These are phyloP conservation scores for Lactuca sativa DNA, from an alignment of 129 eudicot species.

Conservation along the genomic window DNA sequence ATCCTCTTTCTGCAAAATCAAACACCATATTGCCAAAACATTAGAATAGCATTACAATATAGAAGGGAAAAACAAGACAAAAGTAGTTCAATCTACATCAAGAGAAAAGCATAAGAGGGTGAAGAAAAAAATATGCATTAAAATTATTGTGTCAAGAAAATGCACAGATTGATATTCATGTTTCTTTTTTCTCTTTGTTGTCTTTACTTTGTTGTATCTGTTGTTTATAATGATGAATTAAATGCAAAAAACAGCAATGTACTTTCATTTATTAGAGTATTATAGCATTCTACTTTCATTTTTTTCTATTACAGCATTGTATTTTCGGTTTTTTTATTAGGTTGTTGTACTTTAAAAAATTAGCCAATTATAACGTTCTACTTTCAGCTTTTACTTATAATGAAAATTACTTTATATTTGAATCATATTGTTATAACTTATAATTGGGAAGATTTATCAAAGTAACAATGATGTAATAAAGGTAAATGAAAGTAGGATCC, in stretches of 20 bases:
- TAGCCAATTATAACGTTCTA: no score
- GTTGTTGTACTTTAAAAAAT: no score
- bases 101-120: neutral
- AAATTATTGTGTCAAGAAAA: slow-evolving; percentile 8
- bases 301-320: neutral
- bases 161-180: neutral
- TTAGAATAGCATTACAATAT: slow-evolving; percentile 7
- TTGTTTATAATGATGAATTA: neutral
- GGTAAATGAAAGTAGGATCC: neutral
- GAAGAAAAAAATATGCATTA: neutral
- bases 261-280: neutral
- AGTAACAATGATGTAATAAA: neutral
- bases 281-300: neutral
- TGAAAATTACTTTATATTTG: neutral
- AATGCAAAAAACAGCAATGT: neutral
- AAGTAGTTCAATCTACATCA: slow-evolving; percentile 10
- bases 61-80: neutral
- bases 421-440: neutral
- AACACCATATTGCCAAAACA: slow-evolving; percentile 19
- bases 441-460: neutral
- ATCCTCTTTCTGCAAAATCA: slow-evolving; percentile 87
- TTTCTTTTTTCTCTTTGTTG: slow-evolving; percentile 5
- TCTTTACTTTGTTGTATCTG: neutral
- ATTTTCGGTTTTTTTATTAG: neutral
- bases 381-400: neutral